Conservation (phyloP, 2,329 filamentous ascomycete genomes). For the Setomelanomma holmii region DNA sequence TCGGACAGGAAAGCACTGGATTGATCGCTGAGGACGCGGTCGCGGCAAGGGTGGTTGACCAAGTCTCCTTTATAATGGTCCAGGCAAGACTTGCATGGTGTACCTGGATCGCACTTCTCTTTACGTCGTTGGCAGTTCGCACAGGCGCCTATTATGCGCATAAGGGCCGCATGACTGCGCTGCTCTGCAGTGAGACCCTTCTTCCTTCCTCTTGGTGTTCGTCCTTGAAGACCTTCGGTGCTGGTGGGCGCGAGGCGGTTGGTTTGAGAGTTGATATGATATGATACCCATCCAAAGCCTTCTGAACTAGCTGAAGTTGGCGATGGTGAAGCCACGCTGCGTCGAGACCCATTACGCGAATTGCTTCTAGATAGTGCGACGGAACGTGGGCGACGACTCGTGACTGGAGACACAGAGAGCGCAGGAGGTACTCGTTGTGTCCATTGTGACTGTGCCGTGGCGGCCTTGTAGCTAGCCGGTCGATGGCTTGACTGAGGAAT, state of each 20-base stretch:
- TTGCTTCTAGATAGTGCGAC: constrained; percentile 32
- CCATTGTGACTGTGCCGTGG: constrained; percentile 14
- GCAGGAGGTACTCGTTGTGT: constrained; percentile 27
- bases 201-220: constrained; percentile 41
- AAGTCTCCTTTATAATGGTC: constrained; percentile 48
- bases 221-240: constrained; percentile 32
- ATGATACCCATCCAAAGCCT: constrained; percentile 44
- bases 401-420: constrained; percentile 35
- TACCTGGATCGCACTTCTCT: constrained; percentile 49
- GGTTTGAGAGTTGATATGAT: constrained; percentile 40
- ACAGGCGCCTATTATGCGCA: constrained; percentile 46
- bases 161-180: constrained; percentile 44
- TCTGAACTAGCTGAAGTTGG: constrained; percentile 39
- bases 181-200: constrained; percentile 42
- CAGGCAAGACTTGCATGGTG: constrained; percentile 48
- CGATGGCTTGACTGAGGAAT: constrained; percentile 34
- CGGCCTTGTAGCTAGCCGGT: constrained; percentile 16
- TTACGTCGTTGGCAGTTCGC: constrained; percentile 46
- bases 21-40: constrained; percentile 38
- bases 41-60: constrained; percentile 46
- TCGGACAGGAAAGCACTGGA: constrained; percentile 39
- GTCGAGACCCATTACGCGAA: constrained; percentile 31
- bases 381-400: constrained; percentile 28
- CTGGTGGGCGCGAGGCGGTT: constrained; percentile 41
- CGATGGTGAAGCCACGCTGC: constrained; percentile 33